Conservation (phyloP, 164 flowering plant genomes). For the Macadamia integrifolia region DNA sequence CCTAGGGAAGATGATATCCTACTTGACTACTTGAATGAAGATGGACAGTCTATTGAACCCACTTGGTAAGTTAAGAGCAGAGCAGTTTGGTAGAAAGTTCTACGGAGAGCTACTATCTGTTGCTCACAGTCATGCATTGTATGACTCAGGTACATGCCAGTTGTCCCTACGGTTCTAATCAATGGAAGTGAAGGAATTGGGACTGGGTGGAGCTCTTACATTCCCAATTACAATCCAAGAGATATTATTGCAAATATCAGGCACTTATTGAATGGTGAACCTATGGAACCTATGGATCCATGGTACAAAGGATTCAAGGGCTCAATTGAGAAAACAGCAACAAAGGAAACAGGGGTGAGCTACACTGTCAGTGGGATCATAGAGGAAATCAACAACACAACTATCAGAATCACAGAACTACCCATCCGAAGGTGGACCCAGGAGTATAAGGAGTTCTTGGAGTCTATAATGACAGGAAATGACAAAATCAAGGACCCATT, state of each 20-base stretch:
- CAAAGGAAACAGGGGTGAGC: constrained; percentile 54
- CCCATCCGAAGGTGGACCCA: constrained; percentile 88
- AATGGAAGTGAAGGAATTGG: constrained; percentile 99
- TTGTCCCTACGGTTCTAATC: constrained; percentile 74
- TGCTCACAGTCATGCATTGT: neutral
- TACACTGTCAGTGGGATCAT: constrained; percentile 67
- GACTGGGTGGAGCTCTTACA: constrained; percentile 92
- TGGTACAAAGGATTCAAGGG: constrained; percentile 94
- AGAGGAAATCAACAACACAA: constrained; percentile 68
- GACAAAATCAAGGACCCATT: constrained; percentile 72
- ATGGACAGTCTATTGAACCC: constrained; percentile 86
- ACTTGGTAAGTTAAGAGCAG: constrained; percentile 43
- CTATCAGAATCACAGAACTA: constrained; percentile 66
- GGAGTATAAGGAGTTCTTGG: constrained; percentile 77
- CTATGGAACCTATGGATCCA: constrained; percentile 85
- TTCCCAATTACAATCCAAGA: constrained; percentile 87
- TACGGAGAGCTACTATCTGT: neutral
- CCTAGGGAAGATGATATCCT: constrained; percentile 84
- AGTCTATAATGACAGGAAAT: constrained; percentile 43
- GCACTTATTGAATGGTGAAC: constrained; percentile 57
- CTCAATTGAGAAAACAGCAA: constrained; percentile 58
- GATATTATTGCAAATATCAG: constrained; percentile 76
- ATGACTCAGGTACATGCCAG: constrained; percentile 67
- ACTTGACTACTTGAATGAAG: constrained; percentile 79
- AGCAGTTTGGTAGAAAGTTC: too few relatives aligned